Conservation (phyloP, 2,329 filamentous ascomycete genomes). For the Metarhizium album region DNA sequence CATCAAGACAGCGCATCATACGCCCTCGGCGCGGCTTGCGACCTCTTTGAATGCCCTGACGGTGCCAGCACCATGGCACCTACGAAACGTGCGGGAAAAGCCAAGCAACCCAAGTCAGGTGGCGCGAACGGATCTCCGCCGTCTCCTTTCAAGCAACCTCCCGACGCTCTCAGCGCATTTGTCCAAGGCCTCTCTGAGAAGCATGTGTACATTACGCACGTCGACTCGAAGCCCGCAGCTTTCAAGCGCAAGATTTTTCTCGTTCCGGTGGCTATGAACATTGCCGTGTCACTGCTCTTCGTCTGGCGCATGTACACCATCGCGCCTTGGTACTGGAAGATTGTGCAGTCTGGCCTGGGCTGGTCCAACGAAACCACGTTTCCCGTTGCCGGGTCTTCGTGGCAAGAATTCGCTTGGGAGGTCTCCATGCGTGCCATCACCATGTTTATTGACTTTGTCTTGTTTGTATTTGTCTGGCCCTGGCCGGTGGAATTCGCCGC, state of each 20-base stretch:
- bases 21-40: no score
- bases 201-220: conserved; percentile 74
- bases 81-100: conserved; percentile 22
- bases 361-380: conserved; percentile 57
- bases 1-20: no score
- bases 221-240: conserved; percentile 57
- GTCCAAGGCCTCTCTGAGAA: conserved; percentile 52
- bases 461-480: conserved; percentile 57
- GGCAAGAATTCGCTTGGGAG: conserved; percentile 44
- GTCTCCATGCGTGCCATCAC: conserved; percentile 49
- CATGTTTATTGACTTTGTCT: conserved; percentile 64
- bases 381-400: conserved; percentile 44
- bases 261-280: conserved; percentile 68
- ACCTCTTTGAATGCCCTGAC: no score
- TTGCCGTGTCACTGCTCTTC: conserved; percentile 53
- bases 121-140: conserved; percentile 31
- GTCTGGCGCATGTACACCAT: conserved; percentile 58
- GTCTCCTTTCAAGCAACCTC: conserved; percentile 57
- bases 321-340: conserved; percentile 59
- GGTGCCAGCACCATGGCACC: conserved; percentile 24
- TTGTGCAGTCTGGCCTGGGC: conserved; percentile 55
- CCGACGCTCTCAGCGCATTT: conserved; percentile 53
- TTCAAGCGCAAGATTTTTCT: conserved; percentile 78
- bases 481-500: conserved; percentile 66
- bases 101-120: conserved; percentile 16